Evolutionary conservation across 2,329 filamentous ascomycete genomes (phyloP).

Genomic region (Cytospora schulzeri): DNA sequence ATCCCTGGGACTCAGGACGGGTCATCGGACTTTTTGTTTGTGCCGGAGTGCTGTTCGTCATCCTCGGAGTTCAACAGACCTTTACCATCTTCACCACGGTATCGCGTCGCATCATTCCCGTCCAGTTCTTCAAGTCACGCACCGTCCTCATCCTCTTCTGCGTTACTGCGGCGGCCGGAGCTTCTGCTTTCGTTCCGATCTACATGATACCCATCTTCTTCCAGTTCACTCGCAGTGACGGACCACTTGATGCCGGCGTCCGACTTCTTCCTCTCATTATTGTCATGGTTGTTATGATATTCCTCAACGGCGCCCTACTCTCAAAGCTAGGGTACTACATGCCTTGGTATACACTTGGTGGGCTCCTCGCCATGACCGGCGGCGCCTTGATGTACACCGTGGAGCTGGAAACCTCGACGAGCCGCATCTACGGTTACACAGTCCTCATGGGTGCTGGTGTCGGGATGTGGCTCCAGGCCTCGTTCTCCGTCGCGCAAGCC

Average conservation of each 20-base stretch:
- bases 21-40: slow-evolving; percentile 28
- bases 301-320: slow-evolving; percentile 17
- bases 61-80: slow-evolving; percentile 5
- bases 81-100: slow-evolving; percentile 5
- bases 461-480: slow-evolving; percentile 41
- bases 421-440: slow-evolving; percentile 38
- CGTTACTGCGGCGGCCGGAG: background rate
- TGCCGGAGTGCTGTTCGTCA: slow-evolving; percentile 11
- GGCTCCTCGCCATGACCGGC: slow-evolving; percentile 5
- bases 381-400: slow-evolving; percentile 30
- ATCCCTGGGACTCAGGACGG: slow-evolving; percentile 23
- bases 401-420: slow-evolving; percentile 31
- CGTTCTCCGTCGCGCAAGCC: slow-evolving; percentile 40
- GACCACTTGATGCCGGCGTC: background rate
- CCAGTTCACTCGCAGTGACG: slow-evolving; percentile 8
- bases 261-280: slow-evolving; percentile 6
- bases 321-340: slow-evolving; percentile 6
- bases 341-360: slow-evolving; percentile 11
- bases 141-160: slow-evolving; percentile 4
- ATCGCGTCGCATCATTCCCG: background rate
- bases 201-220: background rate
- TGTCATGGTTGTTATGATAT: slow-evolving; percentile 5
- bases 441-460: slow-evolving; percentile 45
- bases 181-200: slow-evolving; percentile 11
- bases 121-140: slow-evolving; percentile 4